Percentiles rank a stretch among this genome's conserved stretches.
These are phyloP conservation scores for Solanum paucissectum DNA, from an alignment of 257 asterid species.

Conservation along the genomic window DNA sequence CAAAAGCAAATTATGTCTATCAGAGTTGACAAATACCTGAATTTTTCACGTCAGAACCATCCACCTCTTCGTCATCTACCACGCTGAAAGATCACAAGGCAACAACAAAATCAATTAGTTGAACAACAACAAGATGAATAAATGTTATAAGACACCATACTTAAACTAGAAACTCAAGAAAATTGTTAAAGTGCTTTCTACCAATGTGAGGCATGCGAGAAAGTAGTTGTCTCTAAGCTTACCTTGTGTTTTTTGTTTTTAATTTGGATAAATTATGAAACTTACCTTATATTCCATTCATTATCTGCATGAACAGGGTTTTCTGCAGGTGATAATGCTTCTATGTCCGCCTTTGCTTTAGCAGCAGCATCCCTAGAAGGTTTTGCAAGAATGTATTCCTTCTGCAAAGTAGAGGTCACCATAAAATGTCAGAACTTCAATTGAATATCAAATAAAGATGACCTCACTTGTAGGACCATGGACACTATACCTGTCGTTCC, in stretches of 20 bases:
- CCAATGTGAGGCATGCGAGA: background rate
- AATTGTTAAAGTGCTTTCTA: background rate
- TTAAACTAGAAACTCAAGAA: background rate
- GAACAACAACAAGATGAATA: background rate
- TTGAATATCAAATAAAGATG: background rate
- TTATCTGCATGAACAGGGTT: conserved; percentile 67
- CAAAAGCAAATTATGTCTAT: background rate
- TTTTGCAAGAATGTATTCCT: conserved; percentile 58
- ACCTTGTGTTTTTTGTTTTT: background rate
- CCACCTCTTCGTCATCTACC: conserved; percentile 51
- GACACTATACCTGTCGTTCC: conserved; percentile 73
- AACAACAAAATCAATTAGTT: background rate
- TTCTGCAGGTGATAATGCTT: conserved; percentile 34
- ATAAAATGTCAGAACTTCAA: background rate
- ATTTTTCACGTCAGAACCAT: conserved; percentile 18
- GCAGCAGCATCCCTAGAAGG: conserved; percentile 94
- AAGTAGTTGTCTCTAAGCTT: background rate
- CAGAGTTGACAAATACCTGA: conserved; percentile 36
- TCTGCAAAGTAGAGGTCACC: conserved; percentile 28
- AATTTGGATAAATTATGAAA: background rate
- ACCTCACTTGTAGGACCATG: background rate
- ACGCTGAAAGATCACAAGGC: conserved; percentile 51
- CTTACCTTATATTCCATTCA: conserved; percentile 93
- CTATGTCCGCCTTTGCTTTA: conserved; percentile 58
- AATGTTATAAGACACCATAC: background rate